A percentile compares a stretch with the other conserved stretches of the same genome.
Conservation (phyloP, 2,329 filamentous ascomycete species). For the Fusarium floridanum region DNA sequence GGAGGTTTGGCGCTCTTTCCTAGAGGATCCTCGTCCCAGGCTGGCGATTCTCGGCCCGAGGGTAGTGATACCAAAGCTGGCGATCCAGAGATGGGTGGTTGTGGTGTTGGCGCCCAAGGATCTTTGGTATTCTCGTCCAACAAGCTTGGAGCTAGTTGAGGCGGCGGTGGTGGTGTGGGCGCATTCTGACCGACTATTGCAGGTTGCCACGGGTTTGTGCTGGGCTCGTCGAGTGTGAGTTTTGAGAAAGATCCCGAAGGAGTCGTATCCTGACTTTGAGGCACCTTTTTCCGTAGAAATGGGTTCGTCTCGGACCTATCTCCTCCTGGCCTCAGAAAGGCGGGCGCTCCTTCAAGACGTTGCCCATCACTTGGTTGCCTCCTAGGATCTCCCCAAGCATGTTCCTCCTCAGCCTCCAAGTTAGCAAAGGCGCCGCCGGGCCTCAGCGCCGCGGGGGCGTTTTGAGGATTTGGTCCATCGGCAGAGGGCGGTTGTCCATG, state of each 20-base stretch:
- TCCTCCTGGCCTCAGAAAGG: slow-evolving; percentile 51
- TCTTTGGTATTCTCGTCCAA: slow-evolving; percentile 47
- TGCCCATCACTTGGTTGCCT: slow-evolving; percentile 23
- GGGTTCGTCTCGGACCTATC: slow-evolving; percentile 63
- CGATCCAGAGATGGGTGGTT: slow-evolving; percentile 44
- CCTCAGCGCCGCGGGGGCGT: slow-evolving; percentile 50
- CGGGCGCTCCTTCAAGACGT: slow-evolving; percentile 45
- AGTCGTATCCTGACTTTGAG: slow-evolving; percentile 44
- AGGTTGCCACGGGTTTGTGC: slow-evolving; percentile 53
- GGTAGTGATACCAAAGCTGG: slow-evolving; percentile 54
- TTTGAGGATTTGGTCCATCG: slow-evolving; percentile 9
- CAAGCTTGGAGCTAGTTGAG: slow-evolving; percentile 30
- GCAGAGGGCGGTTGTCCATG: slow-evolving; percentile 15
- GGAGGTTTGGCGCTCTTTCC: slow-evolving; percentile 44
- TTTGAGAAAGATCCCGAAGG: slow-evolving; percentile 57
- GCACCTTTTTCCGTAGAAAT: slow-evolving; percentile 63
- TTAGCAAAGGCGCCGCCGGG: slow-evolving; percentile 47
- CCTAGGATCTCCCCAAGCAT: slow-evolving; percentile 49
- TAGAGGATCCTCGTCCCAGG: slow-evolving; percentile 56
- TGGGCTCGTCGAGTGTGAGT: slow-evolving; percentile 58
- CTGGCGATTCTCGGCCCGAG: slow-evolving; percentile 54
- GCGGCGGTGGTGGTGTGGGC: slow-evolving; percentile 8
- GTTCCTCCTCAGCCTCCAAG: slow-evolving; percentile 46
- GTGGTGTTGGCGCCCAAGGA: slow-evolving; percentile 49
- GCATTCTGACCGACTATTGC: slow-evolving; percentile 40